These are phyloP conservation scores for Penicillium frequentans DNA, from an alignment of 2,329 filamentous ascomycete species.

Conservation along the genomic window DNA sequence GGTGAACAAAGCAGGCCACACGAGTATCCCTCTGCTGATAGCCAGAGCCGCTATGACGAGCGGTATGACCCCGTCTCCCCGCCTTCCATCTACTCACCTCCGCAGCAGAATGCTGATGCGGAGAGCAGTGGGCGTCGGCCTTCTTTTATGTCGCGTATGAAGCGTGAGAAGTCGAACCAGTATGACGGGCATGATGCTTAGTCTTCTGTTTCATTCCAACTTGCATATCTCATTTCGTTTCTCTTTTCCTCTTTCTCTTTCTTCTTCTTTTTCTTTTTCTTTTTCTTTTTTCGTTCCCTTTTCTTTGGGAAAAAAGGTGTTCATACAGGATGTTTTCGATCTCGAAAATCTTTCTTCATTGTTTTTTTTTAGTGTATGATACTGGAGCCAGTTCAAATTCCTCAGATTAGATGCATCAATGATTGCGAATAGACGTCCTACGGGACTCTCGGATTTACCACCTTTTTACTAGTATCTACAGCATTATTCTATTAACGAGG, in stretches of 20 bases:
- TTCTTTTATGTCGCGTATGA: slow-evolving; percentile 14
- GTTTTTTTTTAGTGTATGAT: slow-evolving; percentile 1
- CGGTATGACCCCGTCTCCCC: slow-evolving; percentile 72
- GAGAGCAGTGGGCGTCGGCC: background rate
- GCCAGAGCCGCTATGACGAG: slow-evolving; percentile 18
- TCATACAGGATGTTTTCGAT: background rate
- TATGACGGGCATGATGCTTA: slow-evolving; percentile 8
- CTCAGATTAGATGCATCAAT: background rate
- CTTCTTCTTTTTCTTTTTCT: background rate
- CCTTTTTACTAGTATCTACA: background rate
- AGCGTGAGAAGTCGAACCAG: slow-evolving; percentile 5
- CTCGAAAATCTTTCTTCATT: background rate
- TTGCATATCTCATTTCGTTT: background rate
- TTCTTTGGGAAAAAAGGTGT: background rate
- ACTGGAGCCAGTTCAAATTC: background rate
- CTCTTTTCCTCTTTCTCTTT: too few species aligned
- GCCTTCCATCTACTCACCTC: slow-evolving; percentile 74
- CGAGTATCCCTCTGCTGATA: slow-evolving; percentile 69
- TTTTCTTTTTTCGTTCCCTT: background rate
- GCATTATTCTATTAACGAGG: too few species aligned
- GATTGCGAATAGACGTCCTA: background rate
- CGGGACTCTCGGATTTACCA: background rate
- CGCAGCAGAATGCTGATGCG: slow-evolving; percentile 7
- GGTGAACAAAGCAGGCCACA: background rate
- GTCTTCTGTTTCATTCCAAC: background rate